phyloP scores from a whole-genome alignment of 2,329 filamentous ascomycete species.

The Pleurostoma richardsiae region DNA sequence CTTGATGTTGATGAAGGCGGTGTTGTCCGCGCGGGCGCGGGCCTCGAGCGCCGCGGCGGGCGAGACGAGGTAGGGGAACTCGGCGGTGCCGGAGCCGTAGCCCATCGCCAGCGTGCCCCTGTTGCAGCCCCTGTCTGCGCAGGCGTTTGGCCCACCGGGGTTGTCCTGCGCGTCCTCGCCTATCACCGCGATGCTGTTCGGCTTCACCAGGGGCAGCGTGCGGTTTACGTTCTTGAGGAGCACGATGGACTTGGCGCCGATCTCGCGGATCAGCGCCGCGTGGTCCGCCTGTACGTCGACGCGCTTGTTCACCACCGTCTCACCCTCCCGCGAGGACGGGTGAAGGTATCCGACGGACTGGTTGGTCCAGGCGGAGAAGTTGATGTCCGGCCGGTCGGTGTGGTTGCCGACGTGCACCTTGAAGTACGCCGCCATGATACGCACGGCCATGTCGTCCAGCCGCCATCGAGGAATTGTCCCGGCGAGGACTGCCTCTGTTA shows the following conservation, averaged over 20 bases:
- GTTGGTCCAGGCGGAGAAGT: slow-evolving; percentile 71
- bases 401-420: slow-evolving; percentile 20
- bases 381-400: slow-evolving; percentile 27
- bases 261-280: slow-evolving; percentile 38
- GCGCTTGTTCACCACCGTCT: slow-evolving; percentile 54
- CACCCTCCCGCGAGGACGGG: slow-evolving; percentile 45
- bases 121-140: slow-evolving; percentile 74
- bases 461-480: slow-evolving; percentile 67
- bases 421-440: slow-evolving; percentile 42
- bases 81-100: slow-evolving; percentile 82
- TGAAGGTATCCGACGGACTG: slow-evolving; percentile 48
- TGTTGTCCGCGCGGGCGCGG: slow-evolving; percentile 53
- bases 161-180: slow-evolving; percentile 64
- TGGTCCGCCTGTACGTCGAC: slow-evolving; percentile 55
- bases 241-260: slow-evolving; percentile 54
- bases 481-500: slow-evolving; percentile 68
- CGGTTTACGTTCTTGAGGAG: slow-evolving; percentile 59
- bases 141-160: slow-evolving; percentile 68
- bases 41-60: slow-evolving; percentile 53
- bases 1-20: slow-evolving; percentile 46
- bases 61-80: slow-evolving; percentile 76
- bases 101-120: slow-evolving; percentile 76
- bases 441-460: slow-evolving; percentile 64
- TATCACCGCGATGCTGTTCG: slow-evolving; percentile 58
- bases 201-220: slow-evolving; percentile 39